phyloP scores from a whole-genome alignment of 106 monocot genomes.

The Dendrobium catenatum region DNA sequence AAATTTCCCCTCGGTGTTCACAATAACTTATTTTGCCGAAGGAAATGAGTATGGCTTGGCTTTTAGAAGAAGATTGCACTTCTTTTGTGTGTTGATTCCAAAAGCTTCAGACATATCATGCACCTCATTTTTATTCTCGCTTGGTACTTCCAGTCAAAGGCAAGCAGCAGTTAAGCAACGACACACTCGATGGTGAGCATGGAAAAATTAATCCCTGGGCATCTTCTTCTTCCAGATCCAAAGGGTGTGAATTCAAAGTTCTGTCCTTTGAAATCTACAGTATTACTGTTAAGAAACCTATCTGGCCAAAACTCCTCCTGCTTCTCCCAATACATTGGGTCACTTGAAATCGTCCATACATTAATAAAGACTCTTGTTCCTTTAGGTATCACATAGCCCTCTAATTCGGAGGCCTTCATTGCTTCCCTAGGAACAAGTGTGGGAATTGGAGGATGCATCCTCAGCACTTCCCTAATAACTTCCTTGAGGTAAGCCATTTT shows the following conservation, averaged over 20 bases:
- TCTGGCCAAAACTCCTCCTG: too few relatives aligned
- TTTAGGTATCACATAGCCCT: too few relatives aligned
- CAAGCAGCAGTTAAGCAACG: background rate
- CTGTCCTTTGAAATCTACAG: slow-evolving; percentile 6
- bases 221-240: slow-evolving; percentile 9
- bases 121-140: background rate
- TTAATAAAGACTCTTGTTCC: too few relatives aligned
- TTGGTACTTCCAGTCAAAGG: slow-evolving; percentile 13
- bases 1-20: too few relatives aligned
- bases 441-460: background rate
- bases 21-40: too few relatives aligned
- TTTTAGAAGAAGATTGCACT: background rate
- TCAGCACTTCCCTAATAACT: background rate
- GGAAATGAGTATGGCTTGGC: background rate
- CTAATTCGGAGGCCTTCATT: too few relatives aligned
- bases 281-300: background rate
- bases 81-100: background rate
- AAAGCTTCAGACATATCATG: slow-evolving; percentile 4
- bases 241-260: slow-evolving; percentile 11
- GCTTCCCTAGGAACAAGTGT: background rate
- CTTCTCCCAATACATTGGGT: too few relatives aligned
- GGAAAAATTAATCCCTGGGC: slow-evolving; percentile 12
- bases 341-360: too few relatives aligned
- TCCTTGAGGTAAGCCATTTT: background rate
- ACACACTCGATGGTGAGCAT: background rate